These are phyloP conservation scores for Auricularia heimuer DNA, from an alignment of 768 basidiomycete species.

Conservation along the genomic window DNA sequence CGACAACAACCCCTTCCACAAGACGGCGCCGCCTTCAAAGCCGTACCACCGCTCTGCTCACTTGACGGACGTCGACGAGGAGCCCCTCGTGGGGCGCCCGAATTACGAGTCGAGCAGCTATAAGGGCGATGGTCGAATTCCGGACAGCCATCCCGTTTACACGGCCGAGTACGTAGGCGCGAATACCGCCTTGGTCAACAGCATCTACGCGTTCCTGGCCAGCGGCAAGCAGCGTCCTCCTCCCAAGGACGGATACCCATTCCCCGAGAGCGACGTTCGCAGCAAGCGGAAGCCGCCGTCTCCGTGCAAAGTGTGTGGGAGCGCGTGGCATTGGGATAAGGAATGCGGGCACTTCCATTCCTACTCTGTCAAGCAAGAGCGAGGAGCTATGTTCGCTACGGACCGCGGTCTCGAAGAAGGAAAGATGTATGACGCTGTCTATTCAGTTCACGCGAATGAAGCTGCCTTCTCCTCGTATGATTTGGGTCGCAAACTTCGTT, in stretches of 20 bases:
- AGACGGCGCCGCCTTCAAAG: neutral
- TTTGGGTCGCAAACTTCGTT: neutral
- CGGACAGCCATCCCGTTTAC: too few species aligned
- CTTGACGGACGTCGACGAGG: neutral
- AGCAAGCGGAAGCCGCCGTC: neutral
- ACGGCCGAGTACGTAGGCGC: neutral
- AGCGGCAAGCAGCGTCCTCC: neutral
- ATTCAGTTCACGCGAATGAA: neutral
- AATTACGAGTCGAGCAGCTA: too few species aligned
- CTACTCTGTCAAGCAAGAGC: neutral
- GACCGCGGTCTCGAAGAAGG: neutral
- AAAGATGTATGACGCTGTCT: neutral
- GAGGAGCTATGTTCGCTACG: neutral
- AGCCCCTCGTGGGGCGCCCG: too few species aligned
- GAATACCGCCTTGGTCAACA: neutral
- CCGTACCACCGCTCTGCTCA: neutral
- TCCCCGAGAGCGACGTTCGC: neutral
- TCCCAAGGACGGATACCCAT: neutral
- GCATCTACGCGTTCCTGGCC: neutral
- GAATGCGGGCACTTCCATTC: neutral
- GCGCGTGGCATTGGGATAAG: neutral
- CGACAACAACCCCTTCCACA: neutral
- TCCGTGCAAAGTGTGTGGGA: neutral
- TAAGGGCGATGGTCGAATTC: too few species aligned
- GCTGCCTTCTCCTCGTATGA: neutral